These are phyloP conservation scores for Cladosporium sp. DNA, from an alignment of 2,329 filamentous ascomycete species.

Conservation along the genomic window DNA sequence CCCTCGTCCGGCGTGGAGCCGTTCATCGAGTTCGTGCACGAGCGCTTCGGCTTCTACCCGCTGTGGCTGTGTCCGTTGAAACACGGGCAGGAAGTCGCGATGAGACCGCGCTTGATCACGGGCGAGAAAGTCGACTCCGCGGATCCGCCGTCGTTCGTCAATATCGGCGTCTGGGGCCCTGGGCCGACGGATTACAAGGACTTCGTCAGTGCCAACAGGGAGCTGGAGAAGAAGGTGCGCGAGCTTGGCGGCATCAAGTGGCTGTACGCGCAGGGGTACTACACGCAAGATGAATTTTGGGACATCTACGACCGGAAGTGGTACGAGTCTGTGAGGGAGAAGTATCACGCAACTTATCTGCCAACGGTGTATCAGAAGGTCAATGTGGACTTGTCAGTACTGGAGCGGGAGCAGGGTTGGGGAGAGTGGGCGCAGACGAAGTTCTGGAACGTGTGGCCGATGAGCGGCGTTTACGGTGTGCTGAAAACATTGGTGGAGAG, in stretches of 20 bases:
- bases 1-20: constrained; percentile 47
- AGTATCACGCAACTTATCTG: constrained; percentile 54
- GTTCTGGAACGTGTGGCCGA: constrained; percentile 27
- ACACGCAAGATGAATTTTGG: constrained; percentile 64
- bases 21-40: constrained; percentile 49
- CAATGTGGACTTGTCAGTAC: constrained; percentile 36
- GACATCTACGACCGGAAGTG: constrained; percentile 52
- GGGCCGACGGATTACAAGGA: constrained; percentile 37
- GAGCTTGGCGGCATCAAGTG: constrained; percentile 61
- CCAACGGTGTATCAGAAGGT: constrained; percentile 65
- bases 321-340: constrained; percentile 53
- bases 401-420: constrained; percentile 2
- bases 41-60: constrained; percentile 47
- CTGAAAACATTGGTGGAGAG: constrained; percentile 33
- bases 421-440: constrained; percentile 5
- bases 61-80: constrained; percentile 53
- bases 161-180: constrained; percentile 71
- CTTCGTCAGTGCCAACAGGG: constrained; percentile 52
- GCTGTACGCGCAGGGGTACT: constrained; percentile 64
- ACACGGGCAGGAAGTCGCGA: constrained; percentile 18
- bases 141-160: constrained; percentile 28
- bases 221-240: constrained; percentile 53
- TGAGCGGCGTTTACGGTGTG: constrained; percentile 34
- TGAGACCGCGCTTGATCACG: constrained; percentile 14
- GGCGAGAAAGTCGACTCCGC: constrained; percentile 6